Evolutionary conservation across 2,329 filamentous ascomycete species (phyloP), one percentile per base, ranked within the genome.

Genomic region (Alternaria novae-zelandiae): DNA sequence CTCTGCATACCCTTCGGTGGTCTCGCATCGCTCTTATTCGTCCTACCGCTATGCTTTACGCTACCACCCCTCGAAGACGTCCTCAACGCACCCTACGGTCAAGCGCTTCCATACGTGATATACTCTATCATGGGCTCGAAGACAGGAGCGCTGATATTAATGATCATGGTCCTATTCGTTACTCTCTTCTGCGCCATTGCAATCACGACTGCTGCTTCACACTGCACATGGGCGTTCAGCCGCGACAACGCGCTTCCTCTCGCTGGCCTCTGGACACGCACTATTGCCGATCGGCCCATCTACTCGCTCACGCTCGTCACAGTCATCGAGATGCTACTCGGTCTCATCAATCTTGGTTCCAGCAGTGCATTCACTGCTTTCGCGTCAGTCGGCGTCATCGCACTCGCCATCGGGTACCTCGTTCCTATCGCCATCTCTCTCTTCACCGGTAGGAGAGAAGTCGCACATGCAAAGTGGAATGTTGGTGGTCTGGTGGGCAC

Each of bases 11-110:
- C 86, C 0, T 82, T 88, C 15, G 85, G 84, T 10, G 85, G 85
- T 1, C 78, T 86, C 44, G 83, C 84, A 0, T 86, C 86, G 1
- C 71, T 88, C 1, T 86, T 88, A 73, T 88, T 87, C 70, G 82
- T 86, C 62, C 81, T 87, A 15, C 86, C 86, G 0, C 83, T 88
- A 46, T 86, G 85, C 72, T 82, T 83, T 53, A 85, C 83, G 0
- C 72, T 86, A 46, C 84, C 84, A 5, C 78, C 83, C 0, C 70
- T 86, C 5, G 79, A 74, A 55, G 84, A 83, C 32, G 79, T 87
- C 47, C 73, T 84, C 25, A 63, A 68, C 0, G 80, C 83, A 1
- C 85, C 85, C 1, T 78, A 75, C 53, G 83, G 70, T 10, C 85
- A 87, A 66, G 84, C 83, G 5, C 69, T 87, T 3, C 84, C 85